These are phyloP conservation scores for Mycena metata DNA, from an alignment of 768 basidiomycete species.

Conservation along the genomic window DNA sequence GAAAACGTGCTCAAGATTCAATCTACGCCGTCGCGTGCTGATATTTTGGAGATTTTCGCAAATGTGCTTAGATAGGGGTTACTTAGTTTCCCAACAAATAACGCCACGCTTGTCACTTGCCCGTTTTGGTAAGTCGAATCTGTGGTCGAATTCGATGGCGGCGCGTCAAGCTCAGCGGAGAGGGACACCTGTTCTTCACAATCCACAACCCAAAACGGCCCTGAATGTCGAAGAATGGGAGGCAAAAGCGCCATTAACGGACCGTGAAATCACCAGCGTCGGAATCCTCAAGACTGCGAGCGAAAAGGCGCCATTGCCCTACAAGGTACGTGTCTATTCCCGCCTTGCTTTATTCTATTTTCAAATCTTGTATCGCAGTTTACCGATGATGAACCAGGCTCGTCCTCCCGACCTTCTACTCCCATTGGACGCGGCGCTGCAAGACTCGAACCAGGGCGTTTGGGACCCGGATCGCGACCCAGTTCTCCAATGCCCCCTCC, in stretches of 20 bases:
- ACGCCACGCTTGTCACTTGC: conserved; percentile 27
- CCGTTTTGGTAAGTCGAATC: no score
- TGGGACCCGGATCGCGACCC: conserved; percentile 29
- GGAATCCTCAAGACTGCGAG: conserved; percentile 70
- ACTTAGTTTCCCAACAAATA: no score
- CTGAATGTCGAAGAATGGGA: conserved; percentile 95
- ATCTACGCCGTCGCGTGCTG: no score
- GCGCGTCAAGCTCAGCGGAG: conserved; percentile 30
- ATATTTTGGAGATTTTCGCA: no score
- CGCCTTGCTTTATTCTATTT: conserved; percentile 41
- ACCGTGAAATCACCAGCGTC: conserved; percentile 78
- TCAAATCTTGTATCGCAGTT: conserved; percentile 42
- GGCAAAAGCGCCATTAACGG: conserved; percentile 78
- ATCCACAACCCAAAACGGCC: conserved; percentile 53
- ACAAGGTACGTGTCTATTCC: conserved; percentile 68
- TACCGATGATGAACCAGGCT: conserved; percentile 38
- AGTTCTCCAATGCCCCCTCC: conserved; percentile 32
- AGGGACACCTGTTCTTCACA: conserved; percentile 24
- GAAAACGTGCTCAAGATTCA: no score
- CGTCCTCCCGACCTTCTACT: conserved; percentile 54
- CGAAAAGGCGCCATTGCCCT: conserved; percentile 74
- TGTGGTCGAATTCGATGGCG: conserved; percentile 6
- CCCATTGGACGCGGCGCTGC: conserved; percentile 41
- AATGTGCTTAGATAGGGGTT: no score
- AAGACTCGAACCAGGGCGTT: conserved; percentile 38